Evolutionary conservation across 768 basidiomycete species (phyloP).

Genomic region (Pulveroboletus sp.): DNA sequence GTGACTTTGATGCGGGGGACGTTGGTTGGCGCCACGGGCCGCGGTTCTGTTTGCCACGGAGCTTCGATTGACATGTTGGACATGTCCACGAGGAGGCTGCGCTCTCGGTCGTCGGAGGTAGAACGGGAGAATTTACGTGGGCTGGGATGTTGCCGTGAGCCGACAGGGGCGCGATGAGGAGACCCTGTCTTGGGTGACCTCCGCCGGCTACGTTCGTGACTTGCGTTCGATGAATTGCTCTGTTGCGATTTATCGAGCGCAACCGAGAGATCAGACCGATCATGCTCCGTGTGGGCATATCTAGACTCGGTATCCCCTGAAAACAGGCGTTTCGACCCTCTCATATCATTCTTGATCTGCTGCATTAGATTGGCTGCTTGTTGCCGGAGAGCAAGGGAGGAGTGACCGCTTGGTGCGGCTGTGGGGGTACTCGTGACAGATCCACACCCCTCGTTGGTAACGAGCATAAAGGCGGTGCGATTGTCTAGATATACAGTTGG

Average conservation of each 20-base stretch:
- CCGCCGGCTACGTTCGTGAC: constrained; percentile 26
- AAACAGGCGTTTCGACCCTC: constrained; percentile 64
- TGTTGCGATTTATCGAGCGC: constrained; percentile 20
- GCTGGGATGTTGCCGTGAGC: constrained; percentile 38
- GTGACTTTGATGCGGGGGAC: constrained; percentile 30
- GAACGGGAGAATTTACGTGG: constrained; percentile 41
- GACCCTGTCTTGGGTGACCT: constrained; percentile 24
- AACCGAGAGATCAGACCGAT: constrained; percentile 9
- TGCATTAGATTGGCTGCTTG: constrained; percentile 82
- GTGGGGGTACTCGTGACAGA: constrained; percentile 27
- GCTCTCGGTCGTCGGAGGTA: constrained; percentile 41
- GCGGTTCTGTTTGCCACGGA: constrained; percentile 28
- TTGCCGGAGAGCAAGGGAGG: constrained; percentile 66
- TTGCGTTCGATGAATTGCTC: constrained; percentile 27
- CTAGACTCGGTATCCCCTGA: constrained; percentile 63
- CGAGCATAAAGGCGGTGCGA: constrained; percentile 10
- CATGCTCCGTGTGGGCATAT: constrained; percentile 23
- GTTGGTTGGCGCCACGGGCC: constrained; percentile 8
- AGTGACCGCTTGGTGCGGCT: constrained; percentile 40
- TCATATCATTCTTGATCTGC: constrained; percentile 76
- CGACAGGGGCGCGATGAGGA: constrained; percentile 33
- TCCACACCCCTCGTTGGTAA: constrained; percentile 16
- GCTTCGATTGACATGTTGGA: constrained; percentile 44
- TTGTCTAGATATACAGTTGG: constrained; percentile 12
- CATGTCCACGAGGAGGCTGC: constrained; percentile 38